Evolutionary conservation across 768 basidiomycete species (phyloP).

Genomic region (Ramaria sp.): DNA sequence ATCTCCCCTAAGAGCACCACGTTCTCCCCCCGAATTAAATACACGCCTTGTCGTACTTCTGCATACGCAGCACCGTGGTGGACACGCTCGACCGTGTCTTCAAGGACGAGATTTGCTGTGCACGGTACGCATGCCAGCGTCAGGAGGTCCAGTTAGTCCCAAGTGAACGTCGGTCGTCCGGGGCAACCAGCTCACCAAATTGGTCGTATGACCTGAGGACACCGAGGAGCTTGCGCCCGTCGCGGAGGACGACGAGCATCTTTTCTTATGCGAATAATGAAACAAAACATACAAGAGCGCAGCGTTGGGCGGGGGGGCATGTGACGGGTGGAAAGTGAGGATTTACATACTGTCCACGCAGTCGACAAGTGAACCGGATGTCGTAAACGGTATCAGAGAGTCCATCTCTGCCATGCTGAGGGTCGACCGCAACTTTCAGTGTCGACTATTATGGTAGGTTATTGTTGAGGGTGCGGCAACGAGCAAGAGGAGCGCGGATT

Average conservation of each 20-base stretch:
- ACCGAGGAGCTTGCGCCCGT: constrained; percentile 93
- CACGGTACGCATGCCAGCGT: background rate
- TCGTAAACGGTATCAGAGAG: constrained; percentile 96
- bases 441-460: background rate
- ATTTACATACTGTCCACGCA: constrained; percentile 97
- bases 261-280: constrained; percentile 53
- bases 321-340: background rate
- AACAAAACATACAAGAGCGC: constrained; percentile 4
- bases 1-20: constrained; percentile 96
- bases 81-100: constrained; percentile 92
- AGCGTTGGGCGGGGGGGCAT: constrained; percentile 13
- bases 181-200: constrained; percentile 57
- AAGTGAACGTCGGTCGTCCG: no score
- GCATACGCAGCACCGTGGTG: constrained; percentile 83
- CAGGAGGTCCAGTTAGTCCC: background rate
- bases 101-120: constrained; percentile 91
- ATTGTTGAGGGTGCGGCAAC: background rate
- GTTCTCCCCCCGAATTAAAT: constrained; percentile 95
- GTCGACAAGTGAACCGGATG: constrained; percentile 96
- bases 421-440: background rate
- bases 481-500: background rate
- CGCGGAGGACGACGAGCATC: constrained; percentile 94
- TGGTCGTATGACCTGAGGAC: constrained; percentile 97
- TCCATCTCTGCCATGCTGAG: constrained; percentile 47
- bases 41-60: constrained; percentile 80